phyloP scores from a whole-genome alignment of 2,329 filamentous ascomycete species.

The Mycocentrospora acerina region DNA sequence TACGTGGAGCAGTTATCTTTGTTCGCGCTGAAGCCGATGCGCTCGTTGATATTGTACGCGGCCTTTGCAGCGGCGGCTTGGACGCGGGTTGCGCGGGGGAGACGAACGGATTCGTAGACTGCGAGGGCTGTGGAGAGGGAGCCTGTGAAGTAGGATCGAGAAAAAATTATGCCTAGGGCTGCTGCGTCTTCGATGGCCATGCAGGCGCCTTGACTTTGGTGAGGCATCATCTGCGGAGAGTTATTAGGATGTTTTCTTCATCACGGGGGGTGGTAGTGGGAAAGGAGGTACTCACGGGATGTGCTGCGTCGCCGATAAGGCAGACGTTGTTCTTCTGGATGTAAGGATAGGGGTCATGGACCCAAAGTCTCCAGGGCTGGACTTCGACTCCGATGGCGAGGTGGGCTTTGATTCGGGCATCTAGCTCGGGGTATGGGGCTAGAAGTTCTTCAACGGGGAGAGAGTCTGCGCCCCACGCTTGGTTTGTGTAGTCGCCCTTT shows the following conservation, averaged over 20 bases:
- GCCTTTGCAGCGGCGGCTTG: constrained; percentile 42
- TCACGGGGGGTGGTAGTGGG: neutral
- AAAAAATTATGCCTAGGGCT: constrained; percentile 63
- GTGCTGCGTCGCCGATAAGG: constrained; percentile 66
- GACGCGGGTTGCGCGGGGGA: constrained; percentile 42
- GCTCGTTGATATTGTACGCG: constrained; percentile 43
- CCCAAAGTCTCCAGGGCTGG: constrained; percentile 66
- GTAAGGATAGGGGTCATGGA: constrained; percentile 64
- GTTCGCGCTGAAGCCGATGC: constrained; percentile 58
- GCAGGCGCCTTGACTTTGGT: constrained; percentile 69
- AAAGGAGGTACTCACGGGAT: constrained; percentile 52
- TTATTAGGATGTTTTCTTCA: neutral
- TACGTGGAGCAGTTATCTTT: constrained; percentile 56
- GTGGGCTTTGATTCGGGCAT: constrained; percentile 58
- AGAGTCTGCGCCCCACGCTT: constrained; percentile 59
- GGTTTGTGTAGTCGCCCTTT: constrained; percentile 61
- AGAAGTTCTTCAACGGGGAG: constrained; percentile 61
- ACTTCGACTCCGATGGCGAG: constrained; percentile 64
- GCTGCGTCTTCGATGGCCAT: constrained; percentile 70
- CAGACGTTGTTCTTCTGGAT: constrained; percentile 55
- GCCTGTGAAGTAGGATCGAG: constrained; percentile 45
- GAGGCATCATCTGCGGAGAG: constrained; percentile 61
- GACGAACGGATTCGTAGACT: constrained; percentile 40
- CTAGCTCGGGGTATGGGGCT: constrained; percentile 61
- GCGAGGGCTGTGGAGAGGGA: constrained; percentile 35